These are phyloP conservation scores for Debaryomyces singareniensis DNA, from an alignment of 1,139 yeast species.

Conservation along the genomic window DNA sequence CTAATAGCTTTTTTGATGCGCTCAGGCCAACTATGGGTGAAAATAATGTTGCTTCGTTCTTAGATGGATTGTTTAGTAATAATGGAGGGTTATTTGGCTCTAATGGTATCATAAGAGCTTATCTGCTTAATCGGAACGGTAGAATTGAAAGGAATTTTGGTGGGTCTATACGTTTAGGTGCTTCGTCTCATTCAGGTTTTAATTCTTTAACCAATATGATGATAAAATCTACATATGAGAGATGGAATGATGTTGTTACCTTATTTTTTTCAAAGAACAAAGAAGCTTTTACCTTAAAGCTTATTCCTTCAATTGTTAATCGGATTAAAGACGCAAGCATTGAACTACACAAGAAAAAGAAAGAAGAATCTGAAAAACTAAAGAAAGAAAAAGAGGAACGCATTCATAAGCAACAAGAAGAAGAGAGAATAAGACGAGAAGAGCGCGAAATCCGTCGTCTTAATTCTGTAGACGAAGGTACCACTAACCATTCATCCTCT, in stretches of 20 bases:
- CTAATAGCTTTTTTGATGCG: constrained; percentile 20
- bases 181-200: constrained; percentile 7
- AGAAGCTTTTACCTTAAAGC: constrained; percentile 33
- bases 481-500: constrained; percentile 8
- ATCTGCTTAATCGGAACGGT: constrained; percentile 8
- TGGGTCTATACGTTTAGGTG: constrained; percentile 16
- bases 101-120: constrained; percentile 11
- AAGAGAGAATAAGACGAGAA: constrained; percentile 26
- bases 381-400: constrained; percentile 26
- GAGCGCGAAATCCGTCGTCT: constrained; percentile 34
- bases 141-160: constrained; percentile 24
- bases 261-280: constrained; percentile 41
- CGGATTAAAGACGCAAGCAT: constrained; percentile 46
- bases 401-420: constrained; percentile 27
- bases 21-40: constrained; percentile 16
- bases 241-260: constrained; percentile 62
- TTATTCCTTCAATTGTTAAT: constrained; percentile 48
- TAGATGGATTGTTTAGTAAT: constrained; percentile 13
- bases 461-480: constrained; percentile 14
- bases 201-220: constrained; percentile 19
- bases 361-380: constrained; percentile 22
- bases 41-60: constrained; percentile 12
- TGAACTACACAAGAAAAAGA: constrained; percentile 20
- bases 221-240: constrained; percentile 54
- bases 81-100: constrained; percentile 1